Percentiles rank a stretch among this genome's conserved stretches.
Conservation (phyloP, 352 stramenopile species). For the Globisporangium nagaii region DNA sequence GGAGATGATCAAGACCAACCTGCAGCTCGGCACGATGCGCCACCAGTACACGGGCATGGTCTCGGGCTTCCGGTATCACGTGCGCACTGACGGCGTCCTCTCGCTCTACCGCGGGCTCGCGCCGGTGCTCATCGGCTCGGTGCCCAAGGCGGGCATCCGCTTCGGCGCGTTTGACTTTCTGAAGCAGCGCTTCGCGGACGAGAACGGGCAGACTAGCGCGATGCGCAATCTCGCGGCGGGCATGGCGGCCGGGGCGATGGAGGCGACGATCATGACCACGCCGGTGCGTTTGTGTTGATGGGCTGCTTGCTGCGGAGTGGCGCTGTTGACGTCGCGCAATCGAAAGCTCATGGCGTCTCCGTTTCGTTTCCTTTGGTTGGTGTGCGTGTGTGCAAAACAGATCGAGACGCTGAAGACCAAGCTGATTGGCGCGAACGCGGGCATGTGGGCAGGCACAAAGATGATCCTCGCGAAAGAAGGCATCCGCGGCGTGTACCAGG, state of each 20-base stretch:
- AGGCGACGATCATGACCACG: conserved; percentile 91
- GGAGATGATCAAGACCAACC: conserved; percentile 95
- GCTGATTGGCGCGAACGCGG: conserved; percentile 94
- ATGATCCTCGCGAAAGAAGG: conserved; percentile 92
- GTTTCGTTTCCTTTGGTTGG: no score
- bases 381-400: conserved; percentile 10
- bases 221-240: conserved; percentile 91
- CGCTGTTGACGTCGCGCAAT: neutral
- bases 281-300: conserved; percentile 40
- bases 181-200: conserved; percentile 77
- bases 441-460: conserved; percentile 87
- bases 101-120: conserved; percentile 93
- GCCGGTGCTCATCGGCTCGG: conserved; percentile 92
- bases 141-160: conserved; percentile 95
- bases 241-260: conserved; percentile 89
- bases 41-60: conserved; percentile 71
- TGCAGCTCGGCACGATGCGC: conserved; percentile 85
- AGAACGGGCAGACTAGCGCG: conserved; percentile 88
- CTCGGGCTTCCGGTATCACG: conserved; percentile 65
- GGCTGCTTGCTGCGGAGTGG: neutral
- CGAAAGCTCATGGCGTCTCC: neutral
- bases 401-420: conserved; percentile 98
- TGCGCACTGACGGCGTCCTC: conserved; percentile 51
- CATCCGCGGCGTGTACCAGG: conserved; percentile 90
- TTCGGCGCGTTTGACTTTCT: conserved; percentile 94